These are phyloP conservation scores for Hydrangea macrophylla DNA, from an alignment of 148 eudicot genomes.

Conservation along the genomic window DNA sequence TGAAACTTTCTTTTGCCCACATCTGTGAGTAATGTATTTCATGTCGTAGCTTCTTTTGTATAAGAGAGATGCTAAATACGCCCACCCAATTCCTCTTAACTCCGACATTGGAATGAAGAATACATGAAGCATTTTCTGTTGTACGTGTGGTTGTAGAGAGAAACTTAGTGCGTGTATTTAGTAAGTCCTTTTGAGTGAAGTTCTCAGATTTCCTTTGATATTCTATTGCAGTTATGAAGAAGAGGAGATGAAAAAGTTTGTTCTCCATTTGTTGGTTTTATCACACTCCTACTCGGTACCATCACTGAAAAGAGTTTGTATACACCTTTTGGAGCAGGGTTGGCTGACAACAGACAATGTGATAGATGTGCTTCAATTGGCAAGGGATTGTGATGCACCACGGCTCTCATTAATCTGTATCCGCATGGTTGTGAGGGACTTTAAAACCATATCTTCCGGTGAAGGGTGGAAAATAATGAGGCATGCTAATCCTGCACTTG, in stretches of 20 bases:
- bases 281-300: slow-evolving; percentile 64
- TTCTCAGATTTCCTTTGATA: slow-evolving; percentile 5
- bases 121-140: no score
- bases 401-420: slow-evolving; percentile 52
- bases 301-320: slow-evolving; percentile 55
- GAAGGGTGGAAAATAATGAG: slow-evolving; percentile 90
- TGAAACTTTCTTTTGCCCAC: no score
- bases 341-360: slow-evolving; percentile 63
- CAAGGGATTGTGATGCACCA: slow-evolving; percentile 67
- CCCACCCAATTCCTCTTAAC: no score
- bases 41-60: background rate
- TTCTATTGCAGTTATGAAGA: slow-evolving; percentile 57
- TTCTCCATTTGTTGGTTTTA: slow-evolving; percentile 67
- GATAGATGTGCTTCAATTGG: slow-evolving; percentile 72
- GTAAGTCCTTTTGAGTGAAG: background rate
- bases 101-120: no score
- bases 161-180: no score
- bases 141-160: no score
- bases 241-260: slow-evolving; percentile 68
- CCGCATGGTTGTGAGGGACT: slow-evolving; percentile 56
- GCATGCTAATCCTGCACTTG: slow-evolving; percentile 58
- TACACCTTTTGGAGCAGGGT: slow-evolving; percentile 48
- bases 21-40: no score
- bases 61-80: no score
- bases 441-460: slow-evolving; percentile 52